Base-by-base conservation (phyloP, 306 rosid genomes). In the Corylus avellana region DNA sequence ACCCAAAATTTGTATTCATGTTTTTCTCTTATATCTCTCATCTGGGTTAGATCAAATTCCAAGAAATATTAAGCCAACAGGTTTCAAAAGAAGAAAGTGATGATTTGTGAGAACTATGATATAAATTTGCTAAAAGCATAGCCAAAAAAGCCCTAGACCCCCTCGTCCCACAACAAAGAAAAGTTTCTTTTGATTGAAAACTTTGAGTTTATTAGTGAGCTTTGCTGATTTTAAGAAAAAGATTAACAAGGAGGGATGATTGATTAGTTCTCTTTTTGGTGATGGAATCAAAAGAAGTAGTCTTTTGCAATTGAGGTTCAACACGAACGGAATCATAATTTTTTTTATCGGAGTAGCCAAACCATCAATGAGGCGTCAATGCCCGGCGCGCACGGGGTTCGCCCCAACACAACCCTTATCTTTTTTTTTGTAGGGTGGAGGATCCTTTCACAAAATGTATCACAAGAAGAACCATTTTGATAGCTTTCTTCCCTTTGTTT, bases 131-230 rank as follows among this genome's bases (percentile, higher is more conserved):
- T 29, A 70, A 46, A 54, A 63, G 50, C 53, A 14, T 29, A 61
- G 44, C 12, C 66, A 63, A 64, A 79, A 63, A 56, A 51, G 32
- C 7, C 68, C 47, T 9, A 13, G 35, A 32, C 35, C 48, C 27
- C 16, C 4, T 10, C 48, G 4, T 12, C 16, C 17, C 7, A 67
- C 72, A 67, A 42, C 72, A 42, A 39, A 12, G 18, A 62, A 59
- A 75, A 25, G 81, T 58, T 35, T 22, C 27, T 64, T 81, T 85
- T 62, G 75, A 76, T 77, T 63, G 42, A 56, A 72, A 25, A 55
- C 49, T 58, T 77, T 63, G 35, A 48, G 13, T 27, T 57, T 37
- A 63, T 57, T 49, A 63, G 22, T 59, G 53, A n/a, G 42, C 56
- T 70, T 69, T 74, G 59, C 12, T 79, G 54, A 79, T 62, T 39